phyloP scores from a whole-genome alignment of 257 asterid genomes.

The Primulina tabacum region DNA sequence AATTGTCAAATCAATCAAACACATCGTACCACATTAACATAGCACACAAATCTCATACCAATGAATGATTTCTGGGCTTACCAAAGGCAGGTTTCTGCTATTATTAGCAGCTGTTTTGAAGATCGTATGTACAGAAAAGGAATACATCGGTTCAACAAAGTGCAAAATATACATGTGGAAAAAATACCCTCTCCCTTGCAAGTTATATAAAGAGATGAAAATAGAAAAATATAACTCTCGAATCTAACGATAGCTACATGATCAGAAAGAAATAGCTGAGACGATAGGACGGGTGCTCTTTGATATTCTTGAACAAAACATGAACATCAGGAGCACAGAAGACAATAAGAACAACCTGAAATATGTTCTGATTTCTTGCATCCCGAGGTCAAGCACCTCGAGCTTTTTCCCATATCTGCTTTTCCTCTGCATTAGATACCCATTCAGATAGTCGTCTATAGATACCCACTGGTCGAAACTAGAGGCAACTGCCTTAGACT shows the following conservation, averaged over 20 bases:
- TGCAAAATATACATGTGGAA: constrained; percentile 37
- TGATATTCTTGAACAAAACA: constrained; percentile 96
- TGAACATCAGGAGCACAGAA: constrained; percentile 82
- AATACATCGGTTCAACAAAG: constrained; percentile 21
- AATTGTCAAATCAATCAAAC: not conserved
- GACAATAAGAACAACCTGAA: constrained; percentile 88
- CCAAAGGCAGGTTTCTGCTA: constrained; percentile 2
- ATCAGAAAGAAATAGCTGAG: constrained; percentile 60
- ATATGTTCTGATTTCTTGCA: constrained; percentile 91
- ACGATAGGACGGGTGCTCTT: constrained; percentile 80
- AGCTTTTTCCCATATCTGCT: constrained; percentile 80
- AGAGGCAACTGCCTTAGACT: constrained; percentile 45
- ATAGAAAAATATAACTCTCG: constrained; percentile 7
- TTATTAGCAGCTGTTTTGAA: constrained; percentile 18
- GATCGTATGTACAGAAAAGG: constrained; percentile 26
- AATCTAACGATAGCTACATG: constrained; percentile 23
- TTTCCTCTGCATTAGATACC: constrained; percentile 77
- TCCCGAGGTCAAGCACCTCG: constrained; percentile 89
- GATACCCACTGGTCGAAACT: constrained; percentile 67
- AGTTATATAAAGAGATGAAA: constrained; percentile 2
- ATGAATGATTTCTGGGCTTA: not conserved
- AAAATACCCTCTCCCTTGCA: constrained; percentile 19
- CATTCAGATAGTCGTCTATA: constrained; percentile 84
- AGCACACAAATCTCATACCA: not conserved
- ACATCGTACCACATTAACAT: not conserved